A percentile compares a stretch with the other conserved stretches of the same genome.
These are phyloP conservation scores for Geranomyces michiganensis DNA, from an alignment of 192 early-diverging fungal genomes.

Conservation along the genomic window DNA sequence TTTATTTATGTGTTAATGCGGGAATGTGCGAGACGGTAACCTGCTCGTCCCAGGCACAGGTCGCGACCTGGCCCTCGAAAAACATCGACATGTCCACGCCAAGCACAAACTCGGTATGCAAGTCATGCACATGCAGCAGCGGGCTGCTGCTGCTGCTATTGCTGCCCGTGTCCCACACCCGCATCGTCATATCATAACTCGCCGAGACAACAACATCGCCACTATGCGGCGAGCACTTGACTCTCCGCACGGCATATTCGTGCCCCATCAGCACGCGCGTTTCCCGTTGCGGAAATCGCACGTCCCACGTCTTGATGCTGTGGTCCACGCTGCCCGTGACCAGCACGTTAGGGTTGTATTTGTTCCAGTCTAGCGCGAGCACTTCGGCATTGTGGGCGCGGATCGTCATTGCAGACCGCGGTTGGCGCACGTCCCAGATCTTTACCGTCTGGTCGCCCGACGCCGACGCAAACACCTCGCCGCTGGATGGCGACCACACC, in stretches of 20 bases:
- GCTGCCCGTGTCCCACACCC: slow-evolving; percentile 81
- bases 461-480: slow-evolving; percentile 81
- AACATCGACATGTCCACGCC: slow-evolving; percentile 94
- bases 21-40: slow-evolving; percentile 51
- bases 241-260: slow-evolving; percentile 88
- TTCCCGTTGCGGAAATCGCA: slow-evolving; percentile 74
- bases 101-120: slow-evolving; percentile 95
- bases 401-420: slow-evolving; percentile 50
- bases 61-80: slow-evolving; percentile 82
- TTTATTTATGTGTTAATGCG: neutral
- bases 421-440: slow-evolving; percentile 86
- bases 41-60: slow-evolving; percentile 95
- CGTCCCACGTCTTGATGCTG: slow-evolving; percentile 90
- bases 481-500: slow-evolving; percentile 78
- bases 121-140: slow-evolving; percentile 64
- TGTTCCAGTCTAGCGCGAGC: slow-evolving; percentile 96
- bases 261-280: slow-evolving; percentile 79
- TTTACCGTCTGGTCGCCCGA: slow-evolving; percentile 90
- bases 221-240: slow-evolving; percentile 91
- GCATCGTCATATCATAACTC: slow-evolving; percentile 95
- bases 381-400: slow-evolving; percentile 84
- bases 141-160: slow-evolving; percentile 2
- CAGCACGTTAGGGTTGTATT: slow-evolving; percentile 83
- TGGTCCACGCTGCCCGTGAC: slow-evolving; percentile 90
- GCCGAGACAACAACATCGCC: slow-evolving; percentile 79